Evolutionary conservation across 2,329 filamentous ascomycete genomes (phyloP), one percentile per base, ranked within the genome.

Genomic region (Xenosphaeropsis pyriputrescens): DNA sequence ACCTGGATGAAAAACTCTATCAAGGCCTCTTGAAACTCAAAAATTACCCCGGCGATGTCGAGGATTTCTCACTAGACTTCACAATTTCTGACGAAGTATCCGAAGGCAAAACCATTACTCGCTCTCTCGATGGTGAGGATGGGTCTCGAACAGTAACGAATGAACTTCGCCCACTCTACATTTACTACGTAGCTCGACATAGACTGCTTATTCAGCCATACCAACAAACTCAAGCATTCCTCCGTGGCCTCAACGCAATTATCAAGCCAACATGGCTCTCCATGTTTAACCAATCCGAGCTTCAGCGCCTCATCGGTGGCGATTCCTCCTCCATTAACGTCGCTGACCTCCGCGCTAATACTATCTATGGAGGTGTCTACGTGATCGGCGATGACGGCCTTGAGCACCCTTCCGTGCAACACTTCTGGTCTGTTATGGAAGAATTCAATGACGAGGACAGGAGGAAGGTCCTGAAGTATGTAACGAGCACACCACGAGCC

Each of bases 261-360:
- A 91, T 98, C 46, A 80, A 88, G 41, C 88, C 89, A 0, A 75
- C 75, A 3, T 98, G 91, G 91, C 70, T 98, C 4, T 86, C 81
- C 50, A 96, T 98, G 91, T 98, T 98, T 66, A 98, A 98, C 57
- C 89, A 95, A 56, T 75, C 75, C 3, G 91, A 98, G 57, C 70
- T 98, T 4, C 91, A 96, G 60, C 91, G 85, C 1, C 76, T 98
- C 5, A 82, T 98, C 13, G 85, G 86, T 38, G 91, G 91, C 32
- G 86, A 93, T 49, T 79, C 77, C 18, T 79, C 79, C 8, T 78
- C 84, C 43, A 93, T 98, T 41, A 81, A 95, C 51, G 70, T 98
- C 29, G 75, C 81, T 18, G 91, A 98, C 55, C 68, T 96, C 31
- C 75, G 88, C 17, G 67, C 67, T 38, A 83, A 96, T 59, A 96